Conservation (phyloP, 768 basidiomycete species). For the Rhizopogon salebrosus region DNA sequence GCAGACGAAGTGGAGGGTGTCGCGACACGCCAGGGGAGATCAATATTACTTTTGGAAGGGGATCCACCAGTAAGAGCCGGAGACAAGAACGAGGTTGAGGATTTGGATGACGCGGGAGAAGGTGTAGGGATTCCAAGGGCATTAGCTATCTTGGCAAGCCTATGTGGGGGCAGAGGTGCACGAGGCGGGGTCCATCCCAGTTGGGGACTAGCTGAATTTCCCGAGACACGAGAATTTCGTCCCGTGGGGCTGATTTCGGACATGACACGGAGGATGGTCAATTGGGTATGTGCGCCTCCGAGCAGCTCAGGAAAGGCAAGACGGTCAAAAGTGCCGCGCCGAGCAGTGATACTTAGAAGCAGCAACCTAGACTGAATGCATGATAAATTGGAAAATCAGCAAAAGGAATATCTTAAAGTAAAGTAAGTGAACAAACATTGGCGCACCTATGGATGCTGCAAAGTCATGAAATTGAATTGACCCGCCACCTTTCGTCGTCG, state of each 20-base stretch:
- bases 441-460: not conserved
- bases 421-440: constrained; percentile 1
- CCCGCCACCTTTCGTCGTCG: not conserved
- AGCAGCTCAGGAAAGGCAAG: not conserved
- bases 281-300: too few relatives aligned
- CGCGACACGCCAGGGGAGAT: constrained; percentile 43
- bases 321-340: not conserved
- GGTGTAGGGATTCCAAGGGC: constrained; percentile 80
- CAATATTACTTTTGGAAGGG: constrained; percentile 14
- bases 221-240: constrained; percentile 9
- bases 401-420: not conserved
- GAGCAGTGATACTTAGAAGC: not conserved
- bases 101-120: constrained; percentile 42
- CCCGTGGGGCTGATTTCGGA: constrained; percentile 11
- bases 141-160: constrained; percentile 79
- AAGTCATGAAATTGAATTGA: not conserved
- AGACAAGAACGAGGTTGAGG: constrained; percentile 10
- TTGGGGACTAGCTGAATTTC: constrained; percentile 7
- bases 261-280: not conserved
- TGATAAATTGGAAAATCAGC: not conserved
- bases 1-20: constrained; percentile 41
- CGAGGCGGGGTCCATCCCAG: constrained; percentile 58
- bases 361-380: not conserved
- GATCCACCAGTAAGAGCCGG: constrained; percentile 10
- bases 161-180: constrained; percentile 67